Evolutionary conservation across 441 rosid species (phyloP), one percentile per base, ranked within the genome.

Genomic region (Gossypium schwendimanii): DNA sequence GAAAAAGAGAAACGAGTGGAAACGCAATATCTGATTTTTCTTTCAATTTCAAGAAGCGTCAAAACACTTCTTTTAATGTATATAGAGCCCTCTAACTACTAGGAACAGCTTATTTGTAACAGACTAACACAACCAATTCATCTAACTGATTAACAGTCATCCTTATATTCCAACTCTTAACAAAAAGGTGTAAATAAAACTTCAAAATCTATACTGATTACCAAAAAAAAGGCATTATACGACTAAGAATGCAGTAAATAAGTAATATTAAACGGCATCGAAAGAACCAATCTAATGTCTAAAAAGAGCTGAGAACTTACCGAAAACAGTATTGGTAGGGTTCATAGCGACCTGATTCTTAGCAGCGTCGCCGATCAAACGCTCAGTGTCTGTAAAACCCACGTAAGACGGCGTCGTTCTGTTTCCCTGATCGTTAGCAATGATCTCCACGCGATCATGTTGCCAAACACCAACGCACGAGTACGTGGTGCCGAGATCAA

Each of bases 291-390:
- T 50, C 0, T 4, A 12, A 14, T 31, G 47, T 57, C 1, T 26
- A 26, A 2, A 23, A 15, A 10, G 53, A 2, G 50, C 7, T 20
- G 7, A 15, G 2, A 15, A 26, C 80, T 44, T 64, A 87, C 89
- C 88, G 39, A 84, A 83, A 69, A 86, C 85, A 17, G 90, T 83
- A 78, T 86, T 86, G 59, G n/a, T 74, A 1, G 88, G 90, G 69
- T 86, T 86, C 90, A 84, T 84, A 39, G 88, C 85, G 3, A 84
- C 90, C 81, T 86, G 87, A 49, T 87, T 83, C 82, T 85, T 85
- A 12, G 87, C 84, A 4, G 85, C 86, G 33, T 83, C 84, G 0
- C 89, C 87, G 39, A 84, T 86, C 74, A 82, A 70, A 26, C 89
- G 86, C 78, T 86, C 87, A 1, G 88, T 80, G 17, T 83, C 84